Conservation (phyloP, 495 filamentous ascomycete genomes). For the Immersiella caudata region DNA sequence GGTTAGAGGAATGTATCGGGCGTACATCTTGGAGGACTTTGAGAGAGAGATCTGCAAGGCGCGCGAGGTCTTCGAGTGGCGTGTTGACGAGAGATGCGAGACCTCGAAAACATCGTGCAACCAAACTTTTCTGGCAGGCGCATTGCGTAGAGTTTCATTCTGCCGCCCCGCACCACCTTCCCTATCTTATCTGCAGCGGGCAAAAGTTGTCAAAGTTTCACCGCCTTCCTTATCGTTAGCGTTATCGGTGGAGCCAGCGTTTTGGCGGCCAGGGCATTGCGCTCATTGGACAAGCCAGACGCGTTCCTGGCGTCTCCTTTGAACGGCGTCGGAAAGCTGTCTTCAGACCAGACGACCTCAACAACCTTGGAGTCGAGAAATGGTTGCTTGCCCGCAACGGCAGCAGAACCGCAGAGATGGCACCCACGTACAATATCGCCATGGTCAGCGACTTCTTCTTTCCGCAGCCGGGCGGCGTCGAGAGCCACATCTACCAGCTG, state of each 20-base stretch:
- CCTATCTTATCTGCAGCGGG: constrained; percentile 25
- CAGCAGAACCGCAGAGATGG: constrained; percentile 45
- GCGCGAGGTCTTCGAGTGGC: neutral
- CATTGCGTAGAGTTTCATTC: constrained; percentile 31
- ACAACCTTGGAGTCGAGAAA: neutral
- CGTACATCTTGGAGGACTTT: constrained; percentile 9
- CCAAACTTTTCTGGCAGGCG: constrained; percentile 21
- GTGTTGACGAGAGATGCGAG: neutral
- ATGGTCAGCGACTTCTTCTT: constrained; percentile 99
- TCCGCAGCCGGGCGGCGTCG: constrained; percentile 92
- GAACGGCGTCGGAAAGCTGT: neutral
- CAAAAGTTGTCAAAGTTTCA: too few species aligned
- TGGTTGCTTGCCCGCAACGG: constrained; percentile 3
- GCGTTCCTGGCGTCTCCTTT: constrained; percentile 17
- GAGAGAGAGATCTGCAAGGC: neutral
- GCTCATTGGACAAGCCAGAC: neutral
- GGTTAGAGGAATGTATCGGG: constrained; percentile 21
- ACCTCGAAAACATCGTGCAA: neutral
- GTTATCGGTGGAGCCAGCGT: constrained; percentile 25
- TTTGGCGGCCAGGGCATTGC: neutral
- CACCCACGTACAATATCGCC: constrained; percentile 62
- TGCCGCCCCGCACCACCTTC: neutral
- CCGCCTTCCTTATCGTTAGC: constrained; percentile 36
- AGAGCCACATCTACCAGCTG: constrained; percentile 98
- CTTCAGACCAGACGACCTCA: neutral